Conservation (phyloP, 1,139 yeast genomes). For the Kurtzmaniella quercitrusa region DNA sequence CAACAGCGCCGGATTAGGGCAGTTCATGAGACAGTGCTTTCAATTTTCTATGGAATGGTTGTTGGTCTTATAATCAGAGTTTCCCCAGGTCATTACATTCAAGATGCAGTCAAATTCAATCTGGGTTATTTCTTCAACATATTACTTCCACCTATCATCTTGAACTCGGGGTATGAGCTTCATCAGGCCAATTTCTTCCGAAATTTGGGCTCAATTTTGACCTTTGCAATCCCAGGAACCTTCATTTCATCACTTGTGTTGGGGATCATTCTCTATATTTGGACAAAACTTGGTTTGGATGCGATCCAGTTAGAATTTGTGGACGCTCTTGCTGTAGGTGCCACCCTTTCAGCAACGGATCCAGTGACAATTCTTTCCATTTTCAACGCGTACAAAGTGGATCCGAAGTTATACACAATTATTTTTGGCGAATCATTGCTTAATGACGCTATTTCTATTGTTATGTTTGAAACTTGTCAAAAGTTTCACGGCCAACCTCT, state of each 20-base stretch:
- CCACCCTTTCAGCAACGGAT: conserved; percentile 96
- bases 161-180: conserved; percentile 93
- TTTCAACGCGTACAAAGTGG: conserved; percentile 95
- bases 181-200: conserved; percentile 94
- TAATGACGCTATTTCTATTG: conserved; percentile 97
- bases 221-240: conserved; percentile 97
- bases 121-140: conserved; percentile 93
- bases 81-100: conserved; percentile 94
- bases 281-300: conserved; percentile 92
- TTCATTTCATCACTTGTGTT: conserved; percentile 85
- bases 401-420: conserved; percentile 93
- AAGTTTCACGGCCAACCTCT: conserved; percentile 86
- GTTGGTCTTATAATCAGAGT: conserved; percentile 88
- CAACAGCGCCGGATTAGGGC: conserved; percentile 92
- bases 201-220: conserved; percentile 84
- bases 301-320: conserved; percentile 85
- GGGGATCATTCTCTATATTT: conserved; percentile 78
- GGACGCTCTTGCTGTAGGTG: conserved; percentile 96
- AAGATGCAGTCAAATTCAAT: conserved; percentile 93
- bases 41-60: conserved; percentile 94
- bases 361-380: conserved; percentile 96
- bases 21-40: conserved; percentile 92
- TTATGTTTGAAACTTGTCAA: conserved; percentile 98
- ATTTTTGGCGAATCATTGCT: conserved; percentile 94
- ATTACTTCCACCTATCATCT: conserved; percentile 89